Evolutionary conservation across 2,329 filamentous ascomycete genomes (phyloP).

Genomic region (Penicillium olsonii): DNA sequence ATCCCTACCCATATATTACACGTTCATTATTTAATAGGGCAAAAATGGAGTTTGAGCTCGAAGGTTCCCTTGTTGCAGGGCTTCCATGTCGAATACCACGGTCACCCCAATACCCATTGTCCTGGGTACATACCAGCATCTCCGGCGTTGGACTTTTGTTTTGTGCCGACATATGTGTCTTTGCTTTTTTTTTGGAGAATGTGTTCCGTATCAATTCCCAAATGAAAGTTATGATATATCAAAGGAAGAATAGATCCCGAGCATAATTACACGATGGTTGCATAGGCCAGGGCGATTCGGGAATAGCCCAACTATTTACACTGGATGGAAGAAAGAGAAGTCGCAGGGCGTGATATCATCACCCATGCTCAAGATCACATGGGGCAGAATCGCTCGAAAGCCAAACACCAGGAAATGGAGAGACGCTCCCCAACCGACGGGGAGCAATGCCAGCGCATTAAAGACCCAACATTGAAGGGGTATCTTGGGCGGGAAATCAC

Average conservation of each 20-base stretch:
- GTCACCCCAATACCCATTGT: not conserved
- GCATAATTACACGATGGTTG: not conserved
- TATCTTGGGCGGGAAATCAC: conserved; percentile 15
- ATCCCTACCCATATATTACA: conserved; percentile 2
- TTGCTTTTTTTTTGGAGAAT: not conserved
- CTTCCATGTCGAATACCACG: not conserved
- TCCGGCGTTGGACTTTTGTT: conserved; percentile 3
- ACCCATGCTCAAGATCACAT: conserved; percentile 1
- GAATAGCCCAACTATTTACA: conserved; percentile 1
- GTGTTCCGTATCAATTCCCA: not conserved
- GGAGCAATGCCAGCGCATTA: not conserved
- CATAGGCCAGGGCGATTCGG: not conserved
- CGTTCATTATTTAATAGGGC: conserved; percentile 5
- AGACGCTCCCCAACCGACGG: too few species aligned
- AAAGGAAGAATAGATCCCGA: not conserved
- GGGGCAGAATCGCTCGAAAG: not conserved
- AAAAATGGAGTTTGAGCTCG: conserved; percentile 1
- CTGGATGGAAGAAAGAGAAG: not conserved
- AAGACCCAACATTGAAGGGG: conserved; percentile 4
- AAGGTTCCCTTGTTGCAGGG: not conserved
- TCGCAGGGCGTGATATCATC: conserved; percentile 4
- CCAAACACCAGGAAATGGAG: not conserved
- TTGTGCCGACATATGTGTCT: not conserved
- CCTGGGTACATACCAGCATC: not conserved
- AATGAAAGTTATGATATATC: not conserved